Base-by-base conservation (phyloP, 2,329 filamentous ascomycete genomes). In the Coniochaeta sp. region DNA sequence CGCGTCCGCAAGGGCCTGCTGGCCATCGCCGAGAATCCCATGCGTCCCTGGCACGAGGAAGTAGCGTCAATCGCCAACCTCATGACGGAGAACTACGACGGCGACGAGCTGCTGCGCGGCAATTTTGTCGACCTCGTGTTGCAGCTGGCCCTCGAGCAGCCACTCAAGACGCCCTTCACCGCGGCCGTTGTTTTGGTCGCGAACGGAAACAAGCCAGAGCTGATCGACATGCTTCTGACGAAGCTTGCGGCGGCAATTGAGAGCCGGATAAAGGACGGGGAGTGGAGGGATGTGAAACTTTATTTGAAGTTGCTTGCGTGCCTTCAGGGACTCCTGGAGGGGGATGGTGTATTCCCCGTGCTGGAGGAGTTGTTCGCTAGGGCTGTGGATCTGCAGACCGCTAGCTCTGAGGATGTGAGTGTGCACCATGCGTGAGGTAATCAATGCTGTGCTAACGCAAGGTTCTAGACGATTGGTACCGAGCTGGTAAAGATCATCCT, bases 401-500 rank as follows among this genome's bases (percentile, higher is more conserved):
- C 89, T 7, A 95, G 89, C 61, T 91, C 89, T 14, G 92, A 96
- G 62, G 92, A 97, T 71, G 90, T 94, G 70, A 75, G 87, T 76
- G 48, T 20, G 42, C 31, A 7, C 45, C 18, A 20, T 20, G 28
- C 26, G 7, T 26, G 52, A 24, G 42, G 45, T 16, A 9, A 20
- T 5, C 27, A 38, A 16, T 27, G 9, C 24, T 28, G n/a, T 24
- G 26, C 48, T 51, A 24, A 51, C 49, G 18, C 22, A 9, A 9
- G 8, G 6, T 48, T 18, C 12, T 52, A 84, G 79, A 85, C 80
- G 0, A 81, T 86, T 56, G 82, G 82, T 48, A 85, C 95, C 38
- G 94, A 97, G 71, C 81, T 99, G 30, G 91, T 96, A 67, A 97
- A 96, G 71, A 91, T 96, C 60, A 96, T 99, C 58, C 82, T 97